Base-by-base conservation (phyloP, 352 stramenopile genomes). In the Elongisporangium undulatum region DNA sequence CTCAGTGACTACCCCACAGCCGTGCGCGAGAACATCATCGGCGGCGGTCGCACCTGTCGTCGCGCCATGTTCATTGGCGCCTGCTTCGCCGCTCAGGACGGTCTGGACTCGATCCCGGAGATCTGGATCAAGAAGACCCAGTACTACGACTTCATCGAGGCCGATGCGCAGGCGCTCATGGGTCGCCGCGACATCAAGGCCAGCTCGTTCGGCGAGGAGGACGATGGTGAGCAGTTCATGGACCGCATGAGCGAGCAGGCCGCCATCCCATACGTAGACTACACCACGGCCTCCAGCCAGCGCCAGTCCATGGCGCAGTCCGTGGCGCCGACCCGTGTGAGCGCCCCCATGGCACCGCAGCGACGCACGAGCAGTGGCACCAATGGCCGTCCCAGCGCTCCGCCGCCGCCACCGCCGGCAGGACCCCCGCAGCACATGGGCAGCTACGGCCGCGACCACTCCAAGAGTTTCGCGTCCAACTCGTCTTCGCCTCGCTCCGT, bases 21-120 rank as follows among this genome's bases (percentile, higher is more conserved):
- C 9, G 81, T 92, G 29, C 80, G 83, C 10, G 83, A 92, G 53
- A 92, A 92, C 68, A 92, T 92, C 53, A 88, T 92, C 21, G 83
- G 83, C 45, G 83, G 83, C 24, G 83, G 83, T 38, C 83, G 83
- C 7, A 90, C 83, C 24, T 92, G 83, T 17, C 83, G 83, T 2
- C 79, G 83, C 10, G 77, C 83, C 54, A 90, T 92, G 79, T 92
- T 92, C 55, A 88, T 92, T 20, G 83, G 83, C 51, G 83, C 83
- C 21, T 92, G 83, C 59, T 92, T 92, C 64, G 83, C 79, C 15
- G 83, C 83, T 0, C 80, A 90, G 60, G 83, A 90, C 53, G 83
- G 83, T 0, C 60, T 90, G 20, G 77, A 89, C 13, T 67, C 69
- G 7, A 86, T 92, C 52, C 83, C 83, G 0, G 77, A 88, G 23